Evolutionary conservation across 768 basidiomycete species (phyloP).

Genomic region (Dendrothele bispora): DNA sequence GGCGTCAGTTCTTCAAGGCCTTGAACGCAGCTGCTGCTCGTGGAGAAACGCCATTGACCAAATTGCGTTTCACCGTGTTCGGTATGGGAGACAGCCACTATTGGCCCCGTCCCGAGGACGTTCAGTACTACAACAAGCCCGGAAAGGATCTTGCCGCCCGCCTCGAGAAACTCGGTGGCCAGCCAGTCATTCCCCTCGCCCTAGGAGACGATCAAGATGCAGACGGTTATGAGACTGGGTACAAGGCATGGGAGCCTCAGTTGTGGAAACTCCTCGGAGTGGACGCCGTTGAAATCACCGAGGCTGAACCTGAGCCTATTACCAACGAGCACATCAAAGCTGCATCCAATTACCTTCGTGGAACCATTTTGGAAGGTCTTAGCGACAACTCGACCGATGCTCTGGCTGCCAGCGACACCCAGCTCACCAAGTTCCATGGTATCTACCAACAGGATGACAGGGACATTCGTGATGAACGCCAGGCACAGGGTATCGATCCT

Average conservation of each 20-base stretch:
- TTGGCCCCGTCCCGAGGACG: conserved; percentile 96
- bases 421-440: conserved; percentile 97
- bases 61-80: conserved; percentile 81
- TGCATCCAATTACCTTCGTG: conserved; percentile 89
- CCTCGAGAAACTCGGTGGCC: conserved; percentile 76
- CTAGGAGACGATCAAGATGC: conserved; percentile 97
- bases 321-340: conserved; percentile 99
- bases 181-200: conserved; percentile 73
- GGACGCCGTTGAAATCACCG: conserved; percentile 81
- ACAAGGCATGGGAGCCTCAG: conserved; percentile 92
- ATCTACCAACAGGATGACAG: conserved; percentile 98
- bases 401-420: conserved; percentile 87
- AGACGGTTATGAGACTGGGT: conserved; percentile 94
- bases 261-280: conserved; percentile 96
- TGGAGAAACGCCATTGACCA: conserved; percentile 55
- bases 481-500: conserved; percentile 89
- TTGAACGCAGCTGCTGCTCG: conserved; percentile 63
- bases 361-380: conserved; percentile 92
- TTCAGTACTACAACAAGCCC: conserved; percentile 98
- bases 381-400: conserved; percentile 84
- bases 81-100: conserved; percentile 98
- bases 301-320: conserved; percentile 94
- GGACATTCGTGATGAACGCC: conserved; percentile 95
- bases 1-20: conserved; percentile 84
- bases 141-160: conserved; percentile 85